Base-by-base conservation (phyloP, 805 yeast species). In the Barnettozyma populi region DNA sequence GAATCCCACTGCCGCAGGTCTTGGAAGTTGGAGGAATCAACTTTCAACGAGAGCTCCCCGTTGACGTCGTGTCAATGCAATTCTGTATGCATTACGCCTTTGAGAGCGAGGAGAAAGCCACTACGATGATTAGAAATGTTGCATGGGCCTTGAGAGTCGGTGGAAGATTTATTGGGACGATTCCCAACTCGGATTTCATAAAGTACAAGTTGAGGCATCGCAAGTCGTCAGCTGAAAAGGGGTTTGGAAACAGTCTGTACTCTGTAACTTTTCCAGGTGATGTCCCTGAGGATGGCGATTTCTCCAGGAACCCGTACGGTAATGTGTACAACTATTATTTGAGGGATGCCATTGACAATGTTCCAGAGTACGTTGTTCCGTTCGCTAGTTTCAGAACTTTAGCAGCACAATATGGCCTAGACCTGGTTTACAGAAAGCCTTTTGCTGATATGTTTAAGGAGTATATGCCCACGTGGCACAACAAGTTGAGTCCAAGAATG, bases 351-450 rank as follows among this genome's bases (percentile, higher is more conserved):
- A 92, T 94, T 43, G 97, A 89, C 52, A 84, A 94, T 58, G 97
- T 94, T 21, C 98, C 98, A 0, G 99, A 94, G 61, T 94, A 86
- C 60, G 95, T 94, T 6, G 97, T 94, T 7, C 98, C 97, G 1
- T 90, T 94, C 66, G 97, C 92, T 59, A 78, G 83, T 1, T 78
- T 94, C 49, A 75, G 96, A 64, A 79, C 84, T 47, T 68, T 92
- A 46, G 95, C 97, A 39, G 88, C 84, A 60, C 95, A 89, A 49
- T 86, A 81, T 63, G 88, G 88, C 13, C 66, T 92, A 52, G 84
- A 80, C 48, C 67, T 94, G 49, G 76, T 83, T 50, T 79, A 79
- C 56, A 83, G 83, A 59, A 82, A 82, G 71, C 83, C 86, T 45
- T 92, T 94, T 57, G 76, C 84, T 54, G 90, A 89, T 41, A 78